A percentile compares a stretch with the other conserved stretches of the same genome.
These are phyloP conservation scores for Capsicum chinense DNA, from an alignment of 257 asterid genomes.

Conservation along the genomic window DNA sequence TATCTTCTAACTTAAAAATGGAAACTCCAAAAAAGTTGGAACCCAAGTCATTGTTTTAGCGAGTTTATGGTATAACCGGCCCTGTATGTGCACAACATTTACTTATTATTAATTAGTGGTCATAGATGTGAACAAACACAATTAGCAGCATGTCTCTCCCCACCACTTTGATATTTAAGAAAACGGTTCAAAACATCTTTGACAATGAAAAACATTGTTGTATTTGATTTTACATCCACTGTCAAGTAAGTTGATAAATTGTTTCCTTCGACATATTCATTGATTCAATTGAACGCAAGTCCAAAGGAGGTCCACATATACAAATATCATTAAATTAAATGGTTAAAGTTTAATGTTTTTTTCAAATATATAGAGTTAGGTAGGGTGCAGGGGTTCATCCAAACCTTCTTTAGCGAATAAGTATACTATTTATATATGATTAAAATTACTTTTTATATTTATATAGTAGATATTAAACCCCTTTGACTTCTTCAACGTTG, in stretches of 20 bases:
- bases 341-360: neutral
- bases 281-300: neutral
- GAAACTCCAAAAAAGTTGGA: too few relatives aligned
- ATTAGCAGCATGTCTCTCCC: neutral
- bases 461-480: too few relatives aligned
- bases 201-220: neutral
- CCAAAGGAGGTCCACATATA: neutral
- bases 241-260: neutral
- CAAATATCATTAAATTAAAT: neutral
- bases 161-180: neutral
- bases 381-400: too few relatives aligned
- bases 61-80: too few relatives aligned
- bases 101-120: neutral
- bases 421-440: too few relatives aligned
- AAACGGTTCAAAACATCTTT: too few relatives aligned
- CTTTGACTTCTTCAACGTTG: too few relatives aligned
- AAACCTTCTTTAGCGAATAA: too few relatives aligned
- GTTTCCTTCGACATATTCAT: neutral
- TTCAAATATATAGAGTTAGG: neutral
- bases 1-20: too few relatives aligned
- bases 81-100: too few relatives aligned
- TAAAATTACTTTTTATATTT: too few relatives aligned
- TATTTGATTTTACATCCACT: neutral
- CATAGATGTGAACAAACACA: neutral
- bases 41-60: too few relatives aligned